Percentiles rank a stretch among this genome's conserved stretches.
phyloP scores from a whole-genome alignment of 1,284 basidiomycete species.

The Puccinia polysora region DNA sequence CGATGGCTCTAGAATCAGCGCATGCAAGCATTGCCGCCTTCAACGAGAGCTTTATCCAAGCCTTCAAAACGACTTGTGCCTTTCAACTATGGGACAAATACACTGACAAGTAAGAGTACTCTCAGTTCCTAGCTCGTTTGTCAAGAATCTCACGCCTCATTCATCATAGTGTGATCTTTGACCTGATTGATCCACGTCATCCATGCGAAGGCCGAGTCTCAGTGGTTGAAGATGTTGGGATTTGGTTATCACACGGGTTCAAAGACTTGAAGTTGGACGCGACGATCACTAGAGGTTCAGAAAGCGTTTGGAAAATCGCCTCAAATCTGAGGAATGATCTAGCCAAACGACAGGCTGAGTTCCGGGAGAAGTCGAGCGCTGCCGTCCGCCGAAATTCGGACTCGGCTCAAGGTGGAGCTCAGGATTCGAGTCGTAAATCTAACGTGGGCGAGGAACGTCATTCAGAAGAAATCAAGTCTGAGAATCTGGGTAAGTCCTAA shows the following conservation, averaged over 20 bases:
- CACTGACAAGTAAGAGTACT: slow-evolving; percentile 60
- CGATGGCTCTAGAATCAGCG: slow-evolving; percentile 37
- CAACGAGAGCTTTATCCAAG: slow-evolving; percentile 73
- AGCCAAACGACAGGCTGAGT: slow-evolving; percentile 41
- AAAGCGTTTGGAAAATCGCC: slow-evolving; percentile 39
- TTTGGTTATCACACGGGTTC: slow-evolving; percentile 37
- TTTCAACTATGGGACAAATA: slow-evolving; percentile 79
- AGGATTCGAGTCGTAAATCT: too few species aligned
- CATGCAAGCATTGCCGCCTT: slow-evolving; percentile 61
- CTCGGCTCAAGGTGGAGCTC: too few species aligned
- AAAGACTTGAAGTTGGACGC: slow-evolving; percentile 43
- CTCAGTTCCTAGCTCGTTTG: background rate
- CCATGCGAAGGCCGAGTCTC: slow-evolving; percentile 43
- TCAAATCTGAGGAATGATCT: slow-evolving; percentile 33
- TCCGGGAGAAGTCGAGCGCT: slow-evolving; percentile 2
- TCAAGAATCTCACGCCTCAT: background rate
- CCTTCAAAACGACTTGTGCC: slow-evolving; percentile 76
- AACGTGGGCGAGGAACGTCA: too few species aligned
- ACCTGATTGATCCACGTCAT: slow-evolving; percentile 42
- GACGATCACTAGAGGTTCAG: slow-evolving; percentile 38
- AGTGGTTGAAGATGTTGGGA: slow-evolving; percentile 43
- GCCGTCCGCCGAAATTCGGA: too few species aligned
- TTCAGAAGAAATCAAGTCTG: too few species aligned
- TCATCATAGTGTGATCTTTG: slow-evolving; percentile 36
- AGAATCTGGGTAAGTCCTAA: too few species aligned